Conservation (phyloP, 2,329 filamentous ascomycete genomes). For the Aspergillus jensenii region DNA sequence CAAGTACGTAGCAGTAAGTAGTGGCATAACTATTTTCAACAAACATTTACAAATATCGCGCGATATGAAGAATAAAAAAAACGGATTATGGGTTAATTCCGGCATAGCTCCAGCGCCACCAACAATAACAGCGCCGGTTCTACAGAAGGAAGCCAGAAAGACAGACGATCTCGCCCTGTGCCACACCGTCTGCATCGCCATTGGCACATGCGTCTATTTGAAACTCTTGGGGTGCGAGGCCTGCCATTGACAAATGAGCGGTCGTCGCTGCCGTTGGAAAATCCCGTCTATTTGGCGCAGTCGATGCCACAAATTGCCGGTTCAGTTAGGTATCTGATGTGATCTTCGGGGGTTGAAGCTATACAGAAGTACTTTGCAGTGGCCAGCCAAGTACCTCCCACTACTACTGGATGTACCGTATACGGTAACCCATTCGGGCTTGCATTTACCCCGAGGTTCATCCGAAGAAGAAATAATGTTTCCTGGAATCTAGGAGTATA, state of each 20-base stretch:
- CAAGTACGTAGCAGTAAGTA: neutral
- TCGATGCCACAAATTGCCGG: constrained; percentile 10
- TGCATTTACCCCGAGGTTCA: neutral
- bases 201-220: constrained; percentile 5
- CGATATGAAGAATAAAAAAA: neutral
- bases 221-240: neutral
- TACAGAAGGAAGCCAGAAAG: neutral
- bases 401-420: too few species aligned
- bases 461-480: neutral
- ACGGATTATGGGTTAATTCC: neutral
- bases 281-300: neutral
- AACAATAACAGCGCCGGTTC: neutral
- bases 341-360: neutral
- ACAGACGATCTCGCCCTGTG: constrained; percentile 10
- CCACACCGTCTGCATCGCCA: constrained; percentile 7
- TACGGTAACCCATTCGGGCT: neutral
- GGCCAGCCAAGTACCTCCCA: too few species aligned
- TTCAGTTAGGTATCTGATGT: neutral
- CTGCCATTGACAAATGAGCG: constrained; percentile 10
- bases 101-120: neutral
- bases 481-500: neutral
- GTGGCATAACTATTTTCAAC: too few species aligned
- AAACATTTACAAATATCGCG: neutral
- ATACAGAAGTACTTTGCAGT: too few species aligned
- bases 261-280: neutral